A percentile compares a stretch with the other conserved stretches of the same genome.
These are phyloP conservation scores for Petunia secreta DNA, from an alignment of 257 asterid genomes.

Conservation along the genomic window DNA sequence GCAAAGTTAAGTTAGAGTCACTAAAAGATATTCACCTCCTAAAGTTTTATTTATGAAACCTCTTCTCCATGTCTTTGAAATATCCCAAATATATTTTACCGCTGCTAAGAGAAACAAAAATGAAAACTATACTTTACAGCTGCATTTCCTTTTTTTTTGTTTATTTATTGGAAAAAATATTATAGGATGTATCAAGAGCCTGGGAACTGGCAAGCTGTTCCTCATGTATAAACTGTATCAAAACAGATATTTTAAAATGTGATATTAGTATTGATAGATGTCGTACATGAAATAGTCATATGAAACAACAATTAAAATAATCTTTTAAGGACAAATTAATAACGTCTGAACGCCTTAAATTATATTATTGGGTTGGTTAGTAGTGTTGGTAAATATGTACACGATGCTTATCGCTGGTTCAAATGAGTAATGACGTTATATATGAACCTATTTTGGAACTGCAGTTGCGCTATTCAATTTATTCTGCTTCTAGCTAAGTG, in stretches of 20 bases:
- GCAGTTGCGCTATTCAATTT: not conserved
- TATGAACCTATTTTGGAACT: conserved; percentile 17
- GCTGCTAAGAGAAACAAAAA: no score
- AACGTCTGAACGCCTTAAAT: conserved; percentile 1
- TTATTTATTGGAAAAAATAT: not conserved
- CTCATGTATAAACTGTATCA: not conserved
- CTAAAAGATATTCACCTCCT: no score
- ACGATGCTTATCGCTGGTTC: not conserved
- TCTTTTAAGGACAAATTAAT: not conserved
- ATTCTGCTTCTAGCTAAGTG: not conserved
- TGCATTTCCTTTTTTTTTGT: no score
- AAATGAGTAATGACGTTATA: not conserved
- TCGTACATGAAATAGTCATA: not conserved
- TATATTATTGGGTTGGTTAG: not conserved
- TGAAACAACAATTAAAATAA: not conserved
- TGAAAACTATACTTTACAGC: no score
- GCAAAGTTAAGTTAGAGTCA: no score
- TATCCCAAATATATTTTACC: no score
- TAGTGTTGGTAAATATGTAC: not conserved
- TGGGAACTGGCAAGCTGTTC: conserved; percentile 10
- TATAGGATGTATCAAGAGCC: not conserved
- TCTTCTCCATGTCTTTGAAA: no score
- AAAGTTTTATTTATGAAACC: no score
- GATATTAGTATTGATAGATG: not conserved
- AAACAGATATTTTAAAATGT: not conserved